Evolutionary conservation across 2,329 filamentous ascomycete genomes (phyloP).

Genomic region (Plenodomus biglobosus): DNA sequence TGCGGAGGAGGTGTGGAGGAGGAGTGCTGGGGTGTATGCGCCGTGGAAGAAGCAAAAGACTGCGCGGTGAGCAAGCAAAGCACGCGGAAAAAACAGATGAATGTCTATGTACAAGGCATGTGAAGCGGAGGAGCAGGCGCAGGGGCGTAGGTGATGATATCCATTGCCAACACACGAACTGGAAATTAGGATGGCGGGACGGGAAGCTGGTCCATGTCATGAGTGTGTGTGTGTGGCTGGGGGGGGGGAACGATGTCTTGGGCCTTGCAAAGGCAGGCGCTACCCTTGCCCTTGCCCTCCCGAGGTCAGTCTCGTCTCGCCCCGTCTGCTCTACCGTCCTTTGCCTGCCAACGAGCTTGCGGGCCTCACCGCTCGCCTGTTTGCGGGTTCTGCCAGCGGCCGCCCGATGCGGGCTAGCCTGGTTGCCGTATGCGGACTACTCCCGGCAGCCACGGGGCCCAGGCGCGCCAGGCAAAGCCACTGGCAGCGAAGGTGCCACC

Average conservation of each 20-base stretch:
- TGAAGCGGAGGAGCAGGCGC: slow-evolving; percentile 7
- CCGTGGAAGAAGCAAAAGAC: neutral
- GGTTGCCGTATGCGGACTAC: neutral
- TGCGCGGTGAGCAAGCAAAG: slow-evolving; percentile 3
- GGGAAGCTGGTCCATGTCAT: neutral
- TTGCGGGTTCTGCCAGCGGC: neutral
- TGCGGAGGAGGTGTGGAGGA: slow-evolving; percentile 8
- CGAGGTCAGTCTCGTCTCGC: no score
- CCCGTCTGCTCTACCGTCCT: no score
- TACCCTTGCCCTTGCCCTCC: neutral
- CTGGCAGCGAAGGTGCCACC: neutral
- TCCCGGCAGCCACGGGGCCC: no score
- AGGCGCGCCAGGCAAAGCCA: no score
- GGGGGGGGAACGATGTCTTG: slow-evolving; percentile 1
- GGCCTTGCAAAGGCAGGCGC: neutral
- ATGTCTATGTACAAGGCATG: slow-evolving; percentile 5
- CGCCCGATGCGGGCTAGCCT: neutral
- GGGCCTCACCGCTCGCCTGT: neutral
- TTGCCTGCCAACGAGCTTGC: no score
- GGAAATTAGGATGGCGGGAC: slow-evolving; percentile 17
- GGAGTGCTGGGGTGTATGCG: slow-evolving; percentile 1
- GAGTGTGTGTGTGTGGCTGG: neutral
- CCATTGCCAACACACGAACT: slow-evolving; percentile 21
- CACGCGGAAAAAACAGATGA: no score
- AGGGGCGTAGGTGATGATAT: slow-evolving; percentile 14